Evolutionary conservation across 192 early-diverging fungal species (phyloP).

Genomic region (Coemansia sp.): DNA sequence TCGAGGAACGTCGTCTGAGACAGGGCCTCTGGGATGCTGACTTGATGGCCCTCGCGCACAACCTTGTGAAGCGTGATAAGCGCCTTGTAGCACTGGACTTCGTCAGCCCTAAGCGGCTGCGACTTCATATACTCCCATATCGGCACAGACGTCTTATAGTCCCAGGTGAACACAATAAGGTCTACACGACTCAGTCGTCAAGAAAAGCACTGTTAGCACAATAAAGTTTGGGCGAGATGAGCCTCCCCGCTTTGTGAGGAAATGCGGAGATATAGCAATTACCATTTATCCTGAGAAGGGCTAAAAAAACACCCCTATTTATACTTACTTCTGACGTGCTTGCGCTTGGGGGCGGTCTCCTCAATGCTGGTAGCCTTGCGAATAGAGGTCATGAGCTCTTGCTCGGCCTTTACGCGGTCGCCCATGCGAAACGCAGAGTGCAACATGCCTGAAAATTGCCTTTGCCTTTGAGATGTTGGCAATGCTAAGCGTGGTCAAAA

Average conservation of each 20-base stretch:
- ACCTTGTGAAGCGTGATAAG: conserved; percentile 94
- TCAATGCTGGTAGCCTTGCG: conserved; percentile 87
- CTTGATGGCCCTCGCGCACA: conserved; percentile 86
- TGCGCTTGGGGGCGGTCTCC: conserved; percentile 95
- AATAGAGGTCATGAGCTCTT: conserved; percentile 81
- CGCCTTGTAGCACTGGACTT: conserved; percentile 95
- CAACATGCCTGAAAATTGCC: neutral
- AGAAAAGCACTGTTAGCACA: neutral
- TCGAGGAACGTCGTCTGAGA: conserved; percentile 84
- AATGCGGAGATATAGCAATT: neutral
- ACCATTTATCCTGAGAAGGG: neutral
- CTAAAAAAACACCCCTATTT: neutral
- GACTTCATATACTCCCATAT: conserved; percentile 85
- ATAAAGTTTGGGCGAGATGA: conserved; percentile 4
- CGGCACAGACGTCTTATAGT: conserved; percentile 79
- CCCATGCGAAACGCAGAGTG: conserved; percentile 59
- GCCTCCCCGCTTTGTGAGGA: neutral
- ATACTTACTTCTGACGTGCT: conserved; percentile 72
- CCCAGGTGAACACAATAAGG: conserved; percentile 92
- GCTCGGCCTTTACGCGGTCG: conserved; percentile 74
- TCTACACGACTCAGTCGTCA: conserved; percentile 40
- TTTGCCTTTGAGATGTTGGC: neutral
- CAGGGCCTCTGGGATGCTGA: conserved; percentile 78
- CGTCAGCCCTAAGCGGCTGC: conserved; percentile 87
- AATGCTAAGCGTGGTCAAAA: neutral